Conservation (phyloP, 768 basidiomycete species). For the Polyporus arcularius region DNA sequence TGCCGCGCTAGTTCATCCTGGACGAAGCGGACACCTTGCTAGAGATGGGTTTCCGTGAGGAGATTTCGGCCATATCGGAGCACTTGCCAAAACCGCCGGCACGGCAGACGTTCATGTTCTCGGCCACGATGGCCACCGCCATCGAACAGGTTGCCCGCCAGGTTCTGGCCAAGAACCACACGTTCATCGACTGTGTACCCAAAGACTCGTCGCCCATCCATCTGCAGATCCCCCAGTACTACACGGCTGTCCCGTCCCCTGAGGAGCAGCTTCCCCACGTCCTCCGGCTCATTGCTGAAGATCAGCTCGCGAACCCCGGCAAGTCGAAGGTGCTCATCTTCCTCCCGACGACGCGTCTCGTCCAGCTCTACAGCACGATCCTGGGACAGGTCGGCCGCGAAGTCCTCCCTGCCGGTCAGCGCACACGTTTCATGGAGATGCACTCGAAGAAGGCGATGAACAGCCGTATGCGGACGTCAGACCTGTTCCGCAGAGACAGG, state of each 20-base stretch:
- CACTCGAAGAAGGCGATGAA: conserved; percentile 75
- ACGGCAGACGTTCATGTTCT: conserved; percentile 92
- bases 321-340: conserved; percentile 81
- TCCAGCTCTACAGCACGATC: conserved; percentile 70
- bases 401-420: conserved; percentile 49
- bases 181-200: conserved; percentile 73
- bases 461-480: conserved; percentile 55
- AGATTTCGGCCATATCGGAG: conserved; percentile 71
- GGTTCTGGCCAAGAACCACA: conserved; percentile 60
- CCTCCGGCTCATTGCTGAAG: conserved; percentile 79
- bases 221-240: conserved; percentile 77
- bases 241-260: conserved; percentile 69
- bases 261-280: conserved; percentile 77
- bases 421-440: conserved; percentile 72
- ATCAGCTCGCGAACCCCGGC: conserved; percentile 72
- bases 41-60: conserved; percentile 90
- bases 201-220: conserved; percentile 65
- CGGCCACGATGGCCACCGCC: conserved; percentile 76
- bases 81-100: conserved; percentile 60
- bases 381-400: conserved; percentile 49
- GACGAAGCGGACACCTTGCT: conserved; percentile 93
- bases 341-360: conserved; percentile 82
- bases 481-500: conserved; percentile 57
- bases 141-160: conserved; percentile 71
- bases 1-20: conserved; percentile 64